These are phyloP conservation scores for Barnettozyma sucrosica DNA, from an alignment of 805 yeast genomes.

Conservation along the genomic window DNA sequence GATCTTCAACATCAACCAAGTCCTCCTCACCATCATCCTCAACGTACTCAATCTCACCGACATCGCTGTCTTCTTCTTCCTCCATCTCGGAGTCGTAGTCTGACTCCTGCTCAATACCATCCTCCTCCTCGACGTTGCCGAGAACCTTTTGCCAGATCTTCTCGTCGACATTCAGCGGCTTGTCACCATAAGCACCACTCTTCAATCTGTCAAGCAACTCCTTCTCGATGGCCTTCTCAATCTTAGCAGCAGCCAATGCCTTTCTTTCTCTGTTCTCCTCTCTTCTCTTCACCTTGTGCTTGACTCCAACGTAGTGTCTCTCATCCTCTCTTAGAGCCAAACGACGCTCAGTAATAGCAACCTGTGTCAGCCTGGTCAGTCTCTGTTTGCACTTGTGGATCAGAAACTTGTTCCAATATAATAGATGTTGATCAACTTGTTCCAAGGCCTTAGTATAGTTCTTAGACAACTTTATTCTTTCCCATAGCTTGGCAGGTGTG, in stretches of 20 bases:
- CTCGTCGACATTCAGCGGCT: slow-evolving; percentile 95
- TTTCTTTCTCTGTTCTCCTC: slow-evolving; percentile 93
- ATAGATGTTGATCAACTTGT: slow-evolving; percentile 81
- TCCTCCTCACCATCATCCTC: slow-evolving; percentile 88
- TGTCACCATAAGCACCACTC: slow-evolving; percentile 97
- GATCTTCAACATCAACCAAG: slow-evolving; percentile 89
- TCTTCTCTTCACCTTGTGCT: slow-evolving; percentile 91
- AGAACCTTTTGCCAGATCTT: slow-evolving; percentile 92
- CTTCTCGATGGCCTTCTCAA: slow-evolving; percentile 93
- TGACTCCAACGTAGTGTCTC: slow-evolving; percentile 86
- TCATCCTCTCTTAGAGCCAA: slow-evolving; percentile 87
- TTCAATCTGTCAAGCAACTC: slow-evolving; percentile 91
- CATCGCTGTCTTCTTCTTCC: slow-evolving; percentile 48
- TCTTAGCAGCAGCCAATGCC: slow-evolving; percentile 93
- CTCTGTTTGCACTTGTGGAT: slow-evolving; percentile 95
- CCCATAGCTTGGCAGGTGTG: slow-evolving; percentile 92
- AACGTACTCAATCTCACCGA: slow-evolving; percentile 82
- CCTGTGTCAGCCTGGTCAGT: slow-evolving; percentile 89
- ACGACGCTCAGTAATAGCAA: slow-evolving; percentile 91
- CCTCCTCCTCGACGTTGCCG: slow-evolving; percentile 73
- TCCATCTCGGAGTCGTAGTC: slow-evolving; percentile 44
- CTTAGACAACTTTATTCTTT: slow-evolving; percentile 82
- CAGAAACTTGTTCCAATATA: slow-evolving; percentile 90
- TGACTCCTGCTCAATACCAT: slow-evolving; percentile 43
- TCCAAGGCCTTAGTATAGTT: slow-evolving; percentile 82